Conservation (phyloP, 1,139 yeast species). For the Taphrina betulina region DNA sequence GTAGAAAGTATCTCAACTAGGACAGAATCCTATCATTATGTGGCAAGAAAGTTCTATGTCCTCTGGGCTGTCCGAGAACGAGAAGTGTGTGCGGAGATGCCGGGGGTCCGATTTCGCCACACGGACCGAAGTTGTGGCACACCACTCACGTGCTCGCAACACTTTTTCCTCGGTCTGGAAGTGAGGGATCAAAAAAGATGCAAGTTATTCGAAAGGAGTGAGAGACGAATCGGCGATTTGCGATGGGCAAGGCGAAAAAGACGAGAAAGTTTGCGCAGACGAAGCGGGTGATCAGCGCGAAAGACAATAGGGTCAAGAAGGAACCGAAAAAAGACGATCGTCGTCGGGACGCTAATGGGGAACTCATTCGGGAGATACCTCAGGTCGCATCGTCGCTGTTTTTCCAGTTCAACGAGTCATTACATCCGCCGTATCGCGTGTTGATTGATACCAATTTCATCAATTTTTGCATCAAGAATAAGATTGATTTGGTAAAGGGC, state of each 20-base stretch:
- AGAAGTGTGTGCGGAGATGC: too few relatives aligned
- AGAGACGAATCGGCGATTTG: too few relatives aligned
- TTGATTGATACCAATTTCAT: slow-evolving; percentile 94
- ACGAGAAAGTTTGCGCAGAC: slow-evolving; percentile 95
- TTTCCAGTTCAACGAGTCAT: slow-evolving; percentile 89
- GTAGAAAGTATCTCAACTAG: slow-evolving; percentile 88
- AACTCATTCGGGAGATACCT: slow-evolving; percentile 77
- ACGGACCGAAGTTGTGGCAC: too few relatives aligned
- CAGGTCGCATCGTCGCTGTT: slow-evolving; percentile 94
- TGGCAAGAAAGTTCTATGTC: too few relatives aligned
- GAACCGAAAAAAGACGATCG: slow-evolving; percentile 48
- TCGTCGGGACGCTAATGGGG: slow-evolving; percentile 42
- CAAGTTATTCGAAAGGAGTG: too few relatives aligned
- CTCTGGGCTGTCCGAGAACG: too few relatives aligned
- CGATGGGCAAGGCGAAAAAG: slow-evolving; percentile 94
- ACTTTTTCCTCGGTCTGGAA: too few relatives aligned
- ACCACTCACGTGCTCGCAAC: too few relatives aligned
- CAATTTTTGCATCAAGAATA: slow-evolving; percentile 92
- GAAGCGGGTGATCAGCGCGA: slow-evolving; percentile 72
- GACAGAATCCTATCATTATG: too few relatives aligned
- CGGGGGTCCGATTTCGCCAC: too few relatives aligned
- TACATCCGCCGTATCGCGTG: slow-evolving; percentile 95
- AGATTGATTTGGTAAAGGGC: slow-evolving; percentile 86
- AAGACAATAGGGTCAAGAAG: slow-evolving; percentile 62
- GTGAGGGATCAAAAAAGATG: too few relatives aligned